These are phyloP conservation scores for Adansonia gregorii DNA, from an alignment of 441 rosid species.

Conservation along the genomic window DNA sequence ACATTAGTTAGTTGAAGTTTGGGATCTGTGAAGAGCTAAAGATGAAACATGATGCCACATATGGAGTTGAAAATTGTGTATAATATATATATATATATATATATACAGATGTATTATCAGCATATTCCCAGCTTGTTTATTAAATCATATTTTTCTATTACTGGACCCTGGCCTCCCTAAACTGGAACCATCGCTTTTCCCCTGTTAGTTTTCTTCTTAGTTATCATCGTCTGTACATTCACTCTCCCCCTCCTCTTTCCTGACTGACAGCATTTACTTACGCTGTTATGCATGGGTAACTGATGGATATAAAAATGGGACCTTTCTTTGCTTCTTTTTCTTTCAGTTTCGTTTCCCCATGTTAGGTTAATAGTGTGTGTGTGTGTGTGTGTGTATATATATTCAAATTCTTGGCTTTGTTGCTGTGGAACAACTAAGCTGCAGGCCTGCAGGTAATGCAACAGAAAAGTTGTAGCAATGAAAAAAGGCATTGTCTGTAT, in stretches of 20 bases:
- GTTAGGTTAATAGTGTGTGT: slow-evolving; percentile 44
- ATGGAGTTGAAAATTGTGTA: slow-evolving; percentile 41
- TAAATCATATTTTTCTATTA: slow-evolving; percentile 22
- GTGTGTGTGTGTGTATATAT: too few relatives aligned
- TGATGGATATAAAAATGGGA: slow-evolving; percentile 29
- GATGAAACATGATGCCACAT: slow-evolving; percentile 18
- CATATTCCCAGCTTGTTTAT: slow-evolving; percentile 26
- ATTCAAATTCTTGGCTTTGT: slow-evolving; percentile 22
- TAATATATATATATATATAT: slow-evolving; percentile 28
- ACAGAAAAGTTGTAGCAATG: slow-evolving; percentile 60
- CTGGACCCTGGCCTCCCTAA: slow-evolving; percentile 27
- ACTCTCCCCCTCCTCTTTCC: slow-evolving; percentile 31
- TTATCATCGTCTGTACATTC: too few relatives aligned
- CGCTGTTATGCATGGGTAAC: slow-evolving; percentile 44
- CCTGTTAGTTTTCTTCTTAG: too few relatives aligned
- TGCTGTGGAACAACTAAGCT: slow-evolving; percentile 43
- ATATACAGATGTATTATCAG: slow-evolving; percentile 23
- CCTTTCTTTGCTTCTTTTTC: slow-evolving; percentile 24
- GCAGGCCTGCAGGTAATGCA: slow-evolving; percentile 55
- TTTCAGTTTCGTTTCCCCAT: slow-evolving; percentile 40
- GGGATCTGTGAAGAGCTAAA: slow-evolving; percentile 37
- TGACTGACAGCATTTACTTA: slow-evolving; percentile 47
- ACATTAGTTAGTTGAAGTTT: slow-evolving; percentile 33
- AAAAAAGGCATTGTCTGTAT: slow-evolving; percentile 66
- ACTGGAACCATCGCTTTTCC: too few relatives aligned